phyloP scores from a whole-genome alignment of 352 stramenopile species.

The Phytophthora tentaculata region DNA sequence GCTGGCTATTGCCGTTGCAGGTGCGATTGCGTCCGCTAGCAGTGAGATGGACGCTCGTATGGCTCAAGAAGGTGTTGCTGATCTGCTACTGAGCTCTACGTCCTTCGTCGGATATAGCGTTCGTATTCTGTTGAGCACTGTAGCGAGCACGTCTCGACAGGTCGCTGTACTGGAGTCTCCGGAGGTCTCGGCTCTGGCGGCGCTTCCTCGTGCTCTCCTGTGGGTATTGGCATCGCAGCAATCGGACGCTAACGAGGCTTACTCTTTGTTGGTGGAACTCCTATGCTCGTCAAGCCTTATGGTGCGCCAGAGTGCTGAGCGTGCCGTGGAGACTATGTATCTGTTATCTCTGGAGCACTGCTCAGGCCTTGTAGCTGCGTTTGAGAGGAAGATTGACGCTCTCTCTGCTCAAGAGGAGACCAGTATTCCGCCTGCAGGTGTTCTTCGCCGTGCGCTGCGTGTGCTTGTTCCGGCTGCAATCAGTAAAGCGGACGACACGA shows the following conservation, averaged over 20 bases:
- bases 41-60: constrained; percentile 69
- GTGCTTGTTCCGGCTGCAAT: constrained; percentile 57
- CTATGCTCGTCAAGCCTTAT: constrained; percentile 55
- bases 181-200: constrained; percentile 65
- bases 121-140: constrained; percentile 42
- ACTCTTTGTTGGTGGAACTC: constrained; percentile 67
- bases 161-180: constrained; percentile 38
- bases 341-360: constrained; percentile 67
- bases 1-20: constrained; percentile 68
- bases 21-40: constrained; percentile 58
- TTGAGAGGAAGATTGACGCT: constrained; percentile 63
- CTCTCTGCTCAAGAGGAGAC: constrained; percentile 49
- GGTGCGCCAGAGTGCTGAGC: constrained; percentile 58
- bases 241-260: constrained; percentile 48
- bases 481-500: constrained; percentile 38
- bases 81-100: constrained; percentile 49
- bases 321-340: constrained; percentile 55
- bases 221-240: constrained; percentile 81
- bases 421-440: constrained; percentile 52
- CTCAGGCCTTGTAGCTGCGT: constrained; percentile 51
- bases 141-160: constrained; percentile 30
- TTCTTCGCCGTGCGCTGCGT: constrained; percentile 68
- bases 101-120: constrained; percentile 64
- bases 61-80: constrained; percentile 52
- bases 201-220: constrained; percentile 55